phyloP scores from a whole-genome alignment of 1,284 basidiomycete genomes.

The Malassezia caprae region DNA sequence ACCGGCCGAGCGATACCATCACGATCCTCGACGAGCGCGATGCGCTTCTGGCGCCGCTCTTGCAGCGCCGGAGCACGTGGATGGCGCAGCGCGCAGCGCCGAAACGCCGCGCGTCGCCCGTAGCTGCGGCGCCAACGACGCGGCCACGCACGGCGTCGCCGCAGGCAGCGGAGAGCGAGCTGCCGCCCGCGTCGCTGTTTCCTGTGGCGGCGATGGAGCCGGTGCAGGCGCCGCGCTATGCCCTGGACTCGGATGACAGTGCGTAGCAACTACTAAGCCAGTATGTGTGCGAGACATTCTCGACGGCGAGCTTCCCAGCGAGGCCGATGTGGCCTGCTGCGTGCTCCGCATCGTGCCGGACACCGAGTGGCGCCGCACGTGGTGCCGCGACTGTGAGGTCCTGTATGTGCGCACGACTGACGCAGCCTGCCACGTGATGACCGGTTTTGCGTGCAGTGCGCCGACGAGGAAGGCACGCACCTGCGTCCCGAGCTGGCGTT shows the following conservation, averaged over 20 bases:
- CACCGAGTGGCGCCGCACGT: not conserved
- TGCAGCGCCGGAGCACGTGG: constrained; percentile 2
- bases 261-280: not conserved
- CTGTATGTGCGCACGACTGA: not conserved
- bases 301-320: not conserved
- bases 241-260: constrained; percentile 9
- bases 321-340: not conserved
- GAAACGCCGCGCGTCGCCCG: not conserved
- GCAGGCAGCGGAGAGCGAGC: not conserved
- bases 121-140: not conserved
- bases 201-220: constrained; percentile 2
- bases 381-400: not conserved
- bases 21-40: not conserved
- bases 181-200: constrained; percentile 2
- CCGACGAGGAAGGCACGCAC: constrained; percentile 1
- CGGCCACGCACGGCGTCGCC: not conserved
- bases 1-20: constrained; percentile 27
- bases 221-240: constrained; percentile 7
- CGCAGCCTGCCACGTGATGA: not conserved
- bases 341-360: constrained; percentile 6
- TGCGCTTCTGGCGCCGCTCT: not conserved
- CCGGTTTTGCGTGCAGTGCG: not conserved
- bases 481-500: not conserved
- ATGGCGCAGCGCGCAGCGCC: not conserved
- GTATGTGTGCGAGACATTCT: not conserved